Evolutionary conservation across 2,329 filamentous ascomycete genomes (phyloP), one percentile per base, ranked within the genome.

Genomic region (Penicillium occitanis): DNA sequence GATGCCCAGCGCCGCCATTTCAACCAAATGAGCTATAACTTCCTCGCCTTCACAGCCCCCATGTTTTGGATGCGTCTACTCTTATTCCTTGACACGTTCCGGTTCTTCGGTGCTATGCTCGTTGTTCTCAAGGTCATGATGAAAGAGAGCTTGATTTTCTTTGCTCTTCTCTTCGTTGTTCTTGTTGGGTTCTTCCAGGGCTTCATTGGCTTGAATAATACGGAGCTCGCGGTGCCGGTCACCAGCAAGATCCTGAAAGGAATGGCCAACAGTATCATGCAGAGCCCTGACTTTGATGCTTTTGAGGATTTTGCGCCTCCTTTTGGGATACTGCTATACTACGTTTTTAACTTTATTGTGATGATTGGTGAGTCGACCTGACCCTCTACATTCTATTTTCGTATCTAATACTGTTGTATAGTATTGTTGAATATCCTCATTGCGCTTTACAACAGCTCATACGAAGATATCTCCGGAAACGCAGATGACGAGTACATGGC

Each of bases 101-200:
- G 91, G 64, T 99, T 99, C 83, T 99, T 99, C 73, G 95, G 95
- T 28, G 93, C 94, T 60, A 99, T 99, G 95, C 86, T 99, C 0
- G 94, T 99, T 1, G 93, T 99, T 1, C 83, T 99, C 53, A 96
- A 98, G 77, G 91, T 93, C 61, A 93, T 94, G 91, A 93, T 94
- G 90, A 92, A 92, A 74, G 91, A 94, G 78, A 96, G 91, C 0
- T 83, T 97, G 71, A 98, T 98, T 70, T 99, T 99, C 83, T 99
- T 99, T 74, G 92, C 93, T 0, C 84, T 99, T 19, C 85, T 99
- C 10, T 82, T 91, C 61, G 89, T 98, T 62, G 89, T 99, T 66
- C 85, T 97, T 66, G 73, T 79, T 30, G 81, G 87, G 11, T 99
- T 99, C 79, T 84, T 98, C 65, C 95, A 99, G 79, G 93, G 91